Base-by-base conservation (phyloP, 108 stramenopile species). In the Nitzschia palea region DNA sequence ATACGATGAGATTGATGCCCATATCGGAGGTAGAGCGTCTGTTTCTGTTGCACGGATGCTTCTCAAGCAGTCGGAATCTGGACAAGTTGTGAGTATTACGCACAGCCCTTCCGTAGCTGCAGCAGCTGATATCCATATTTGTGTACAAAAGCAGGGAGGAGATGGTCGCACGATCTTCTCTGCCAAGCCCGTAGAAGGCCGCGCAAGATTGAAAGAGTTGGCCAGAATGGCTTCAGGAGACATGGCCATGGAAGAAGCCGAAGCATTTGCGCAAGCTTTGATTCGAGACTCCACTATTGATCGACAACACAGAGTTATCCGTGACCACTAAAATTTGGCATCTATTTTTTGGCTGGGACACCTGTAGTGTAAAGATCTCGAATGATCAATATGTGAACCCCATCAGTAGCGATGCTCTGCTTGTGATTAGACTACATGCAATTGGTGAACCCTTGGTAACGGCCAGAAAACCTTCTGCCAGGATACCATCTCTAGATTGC, bases 1-100 rank as follows among this genome's bases (percentile, higher is more conserved):
- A 17, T 93, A 89, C 55, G 91, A 93, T 61, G 91, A 93, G 59
- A 93, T 93, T 45, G 91, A 93, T 71, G 86, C 88, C 27, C 91
- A 93, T 66, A 88, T 93, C 29, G 91, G 91, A 32, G 91, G 91
- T 28, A 51, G 84, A n/a, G 88, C 91, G 23, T 88, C 88, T 23
- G 82, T 88, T 15, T 76, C 91, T 18, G 77, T 93, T 48, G 88
- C 85, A 37, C 86, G 80, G 32, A 86, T 93, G 51, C 68, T 93
- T 31, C 66, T 75, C 20, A 79, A 86, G 27, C 91, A 93, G 70
- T 77, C 88, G 29, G 45, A 55, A 36, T 68, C 52, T 23, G 61
- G 74, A 34, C 91, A 93, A 70, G 82, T 93, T n/a, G 63, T 93
- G 28, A 69, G 74, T 25, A 93, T 93, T 48, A 93, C 91, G 5